Conservation (phyloP, 2,329 filamentous ascomycete genomes). For the Emergomyces africanus region DNA sequence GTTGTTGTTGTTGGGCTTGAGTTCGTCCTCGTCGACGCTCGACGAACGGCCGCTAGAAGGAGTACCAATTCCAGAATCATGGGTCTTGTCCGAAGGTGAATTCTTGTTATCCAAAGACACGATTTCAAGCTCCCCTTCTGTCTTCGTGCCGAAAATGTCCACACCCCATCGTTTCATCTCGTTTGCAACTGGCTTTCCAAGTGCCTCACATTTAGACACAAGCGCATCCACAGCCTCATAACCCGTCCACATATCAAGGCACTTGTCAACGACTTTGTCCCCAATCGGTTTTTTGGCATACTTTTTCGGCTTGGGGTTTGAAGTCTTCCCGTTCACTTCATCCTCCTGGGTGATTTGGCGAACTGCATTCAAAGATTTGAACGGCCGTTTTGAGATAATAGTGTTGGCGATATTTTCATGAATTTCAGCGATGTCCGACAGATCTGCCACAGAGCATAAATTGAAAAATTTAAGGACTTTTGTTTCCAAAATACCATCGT, state of each 20-base stretch:
- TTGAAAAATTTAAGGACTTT: conserved; percentile 74
- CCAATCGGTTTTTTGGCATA: conserved; percentile 45
- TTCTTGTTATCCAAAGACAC: conserved; percentile 39
- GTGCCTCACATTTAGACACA: conserved; percentile 59
- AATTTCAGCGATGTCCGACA: conserved; percentile 70
- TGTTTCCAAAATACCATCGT: conserved; percentile 34
- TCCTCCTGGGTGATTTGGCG: conserved; percentile 45
- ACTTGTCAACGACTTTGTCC: conserved; percentile 54
- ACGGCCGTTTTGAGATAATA: conserved; percentile 64
- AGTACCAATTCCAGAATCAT: conserved; percentile 57
- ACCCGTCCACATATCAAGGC: conserved; percentile 60
- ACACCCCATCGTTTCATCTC: conserved; percentile 58
- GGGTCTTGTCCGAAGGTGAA: conserved; percentile 27
- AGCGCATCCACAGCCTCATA: conserved; percentile 75
- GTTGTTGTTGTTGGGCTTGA: conserved; percentile 16
- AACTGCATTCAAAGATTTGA: conserved; percentile 52
- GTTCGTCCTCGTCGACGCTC: conserved; percentile 37
- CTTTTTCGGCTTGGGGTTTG: conserved; percentile 35
- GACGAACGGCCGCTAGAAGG: conserved; percentile 34
- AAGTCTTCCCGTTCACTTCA: conserved; percentile 11
- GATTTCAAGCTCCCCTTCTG: conserved; percentile 48
- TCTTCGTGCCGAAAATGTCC: conserved; percentile 48
- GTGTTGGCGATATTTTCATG: conserved; percentile 55
- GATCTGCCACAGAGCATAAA: conserved; percentile 57
- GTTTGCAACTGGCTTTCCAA: conserved; percentile 53